Percentiles rank a stretch among this genome's conserved stretches.
Conservation (phyloP, 2,329 filamentous ascomycete genomes). For the Xylaria digitata region DNA sequence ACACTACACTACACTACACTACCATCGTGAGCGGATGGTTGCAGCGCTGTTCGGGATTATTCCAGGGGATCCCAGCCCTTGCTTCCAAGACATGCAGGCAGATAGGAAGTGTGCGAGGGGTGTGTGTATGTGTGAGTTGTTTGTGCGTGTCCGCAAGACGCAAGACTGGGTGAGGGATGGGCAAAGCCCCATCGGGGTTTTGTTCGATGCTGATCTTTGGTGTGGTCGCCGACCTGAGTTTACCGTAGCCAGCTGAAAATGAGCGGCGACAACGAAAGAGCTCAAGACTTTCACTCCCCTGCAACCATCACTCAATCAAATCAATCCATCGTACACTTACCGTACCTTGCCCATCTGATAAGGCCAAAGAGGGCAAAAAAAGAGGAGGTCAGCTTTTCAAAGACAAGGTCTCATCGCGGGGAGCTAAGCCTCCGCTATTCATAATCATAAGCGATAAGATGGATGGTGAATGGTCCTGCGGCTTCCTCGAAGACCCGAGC, state of each 20-base stretch:
- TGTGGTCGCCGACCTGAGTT: conserved; percentile 38
- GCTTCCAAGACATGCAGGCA: conserved; percentile 34
- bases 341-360: neutral
- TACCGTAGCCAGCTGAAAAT: conserved; percentile 36
- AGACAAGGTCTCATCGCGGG: conserved; percentile 33
- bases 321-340: conserved; percentile 8
- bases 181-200: conserved; percentile 27
- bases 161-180: conserved; percentile 9
- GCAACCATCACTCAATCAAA: conserved; percentile 9
- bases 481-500: conserved; percentile 15
- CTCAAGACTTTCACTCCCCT: conserved; percentile 5
- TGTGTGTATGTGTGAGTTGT: neutral
- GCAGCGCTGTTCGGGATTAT: conserved; percentile 33
- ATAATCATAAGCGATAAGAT: conserved; percentile 30
- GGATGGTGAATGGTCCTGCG: conserved; percentile 19
- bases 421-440: conserved; percentile 34
- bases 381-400: neutral
- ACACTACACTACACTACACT: neutral
- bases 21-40: conserved; percentile 23
- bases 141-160: conserved; percentile 13
- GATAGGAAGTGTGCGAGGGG: conserved; percentile 6
- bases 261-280: conserved; percentile 18
- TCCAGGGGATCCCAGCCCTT: conserved; percentile 26
- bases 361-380: neutral
- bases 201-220: conserved; percentile 31